These are phyloP conservation scores for Leccinellum luteum DNA, from an alignment of 768 basidiomycete genomes.

Conservation along the genomic window DNA sequence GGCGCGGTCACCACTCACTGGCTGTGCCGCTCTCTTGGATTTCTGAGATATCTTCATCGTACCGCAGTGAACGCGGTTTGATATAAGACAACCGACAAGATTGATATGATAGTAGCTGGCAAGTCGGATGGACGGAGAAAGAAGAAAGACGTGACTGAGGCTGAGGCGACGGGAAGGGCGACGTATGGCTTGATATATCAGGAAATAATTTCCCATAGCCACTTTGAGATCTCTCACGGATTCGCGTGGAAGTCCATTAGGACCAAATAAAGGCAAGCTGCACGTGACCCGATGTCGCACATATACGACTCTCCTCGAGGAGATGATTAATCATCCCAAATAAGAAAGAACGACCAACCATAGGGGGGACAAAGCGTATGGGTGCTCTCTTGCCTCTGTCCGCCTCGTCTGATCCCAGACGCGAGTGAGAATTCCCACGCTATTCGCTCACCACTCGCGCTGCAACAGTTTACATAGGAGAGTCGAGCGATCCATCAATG, in stretches of 20 bases:
- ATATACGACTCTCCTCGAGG: too few species aligned
- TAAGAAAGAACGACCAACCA: too few species aligned
- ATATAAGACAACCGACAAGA: conserved; percentile 11
- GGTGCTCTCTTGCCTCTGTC: too few species aligned
- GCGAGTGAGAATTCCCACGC: too few species aligned
- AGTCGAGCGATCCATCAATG: conserved; percentile 2
- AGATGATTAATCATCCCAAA: too few species aligned
- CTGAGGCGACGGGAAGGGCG: conserved; percentile 13
- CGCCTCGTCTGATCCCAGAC: too few species aligned
- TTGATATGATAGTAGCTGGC: neutral
- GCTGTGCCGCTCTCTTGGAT: conserved; percentile 76
- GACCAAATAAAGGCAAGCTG: too few species aligned
- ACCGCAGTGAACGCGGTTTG: conserved; percentile 49
- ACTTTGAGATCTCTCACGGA: conserved; percentile 4
- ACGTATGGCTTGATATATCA: conserved; percentile 32
- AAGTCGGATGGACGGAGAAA: conserved; percentile 6
- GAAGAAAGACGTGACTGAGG: conserved; percentile 9
- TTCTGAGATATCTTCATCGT: conserved; percentile 86
- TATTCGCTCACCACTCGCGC: too few species aligned
- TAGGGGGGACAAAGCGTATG: too few species aligned
- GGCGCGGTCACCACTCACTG: conserved; percentile 48
- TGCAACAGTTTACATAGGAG: too few species aligned
- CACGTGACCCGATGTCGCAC: too few species aligned
- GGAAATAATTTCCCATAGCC: conserved; percentile 25
- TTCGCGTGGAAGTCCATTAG: too few species aligned